Percentiles rank a stretch among this genome's conserved stretches.
phyloP scores from a whole-genome alignment of 805 yeast genomes.

The Candida ulmi region DNA sequence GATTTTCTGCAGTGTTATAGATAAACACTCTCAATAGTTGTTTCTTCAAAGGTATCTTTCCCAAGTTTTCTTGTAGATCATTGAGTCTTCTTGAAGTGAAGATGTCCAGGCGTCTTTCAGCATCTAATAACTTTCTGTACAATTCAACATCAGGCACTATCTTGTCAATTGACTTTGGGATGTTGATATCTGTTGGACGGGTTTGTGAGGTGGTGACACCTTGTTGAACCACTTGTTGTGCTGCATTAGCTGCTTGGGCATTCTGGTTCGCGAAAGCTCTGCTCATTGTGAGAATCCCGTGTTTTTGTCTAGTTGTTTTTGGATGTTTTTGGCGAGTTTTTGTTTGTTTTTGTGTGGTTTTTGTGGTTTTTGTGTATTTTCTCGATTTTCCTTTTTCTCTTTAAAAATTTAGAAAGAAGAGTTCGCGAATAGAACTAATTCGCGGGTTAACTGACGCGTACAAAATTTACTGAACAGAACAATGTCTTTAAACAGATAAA shows the following conservation, averaged over 20 bases:
- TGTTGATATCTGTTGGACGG: constrained; percentile 49
- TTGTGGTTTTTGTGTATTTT: not conserved
- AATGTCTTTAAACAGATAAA: too few relatives aligned
- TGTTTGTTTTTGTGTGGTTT: not conserved
- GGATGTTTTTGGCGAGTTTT: not conserved
- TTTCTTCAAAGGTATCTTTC: constrained; percentile 38
- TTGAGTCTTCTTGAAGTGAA: constrained; percentile 76
- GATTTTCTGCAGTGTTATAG: constrained; percentile 78
- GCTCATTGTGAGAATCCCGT: not conserved
- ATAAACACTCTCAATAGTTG: constrained; percentile 73
- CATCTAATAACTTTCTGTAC: constrained; percentile 66
- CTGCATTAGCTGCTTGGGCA: not conserved
- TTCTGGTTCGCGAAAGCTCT: not conserved
- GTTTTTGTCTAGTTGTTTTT: not conserved
- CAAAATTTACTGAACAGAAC: too few relatives aligned
- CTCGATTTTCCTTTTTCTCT: too few relatives aligned
- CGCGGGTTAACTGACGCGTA: not conserved
- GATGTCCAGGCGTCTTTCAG: constrained; percentile 80
- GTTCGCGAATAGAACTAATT: not conserved
- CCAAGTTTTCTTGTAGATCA: constrained; percentile 71
- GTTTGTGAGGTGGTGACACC: constrained; percentile 17
- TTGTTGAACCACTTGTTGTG: constrained; percentile 16
- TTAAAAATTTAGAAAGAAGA: not conserved
- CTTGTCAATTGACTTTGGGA: constrained; percentile 39
- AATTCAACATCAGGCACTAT: constrained; percentile 65